phyloP scores from a whole-genome alignment of 768 basidiomycete genomes.

The Amanita rimosa region DNA sequence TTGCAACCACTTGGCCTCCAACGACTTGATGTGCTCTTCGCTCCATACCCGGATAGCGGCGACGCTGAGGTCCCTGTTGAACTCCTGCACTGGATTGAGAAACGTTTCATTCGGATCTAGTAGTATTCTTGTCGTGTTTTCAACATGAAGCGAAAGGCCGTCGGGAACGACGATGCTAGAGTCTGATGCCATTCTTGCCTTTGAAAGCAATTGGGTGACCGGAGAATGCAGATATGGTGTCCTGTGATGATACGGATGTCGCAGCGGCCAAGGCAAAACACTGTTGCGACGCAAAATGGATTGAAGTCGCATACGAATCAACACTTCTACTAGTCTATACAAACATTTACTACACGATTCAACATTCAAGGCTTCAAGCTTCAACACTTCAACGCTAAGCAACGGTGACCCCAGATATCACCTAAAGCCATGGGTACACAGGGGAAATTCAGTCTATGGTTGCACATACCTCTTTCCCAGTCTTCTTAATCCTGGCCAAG shows the following conservation, averaged over 20 bases:
- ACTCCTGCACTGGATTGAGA: slow-evolving; percentile 95
- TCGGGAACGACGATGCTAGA: slow-evolving; percentile 40
- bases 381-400: slow-evolving; percentile 13
- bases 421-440: slow-evolving; percentile 12
- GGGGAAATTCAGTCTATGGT: not conserved
- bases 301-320: slow-evolving; percentile 1
- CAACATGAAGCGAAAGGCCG: slow-evolving; percentile 69
- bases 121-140: slow-evolving; percentile 75
- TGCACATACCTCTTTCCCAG: slow-evolving; percentile 69
- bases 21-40: slow-evolving; percentile 52
- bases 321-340: too few species aligned
- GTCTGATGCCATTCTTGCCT: slow-evolving; percentile 14
- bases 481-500: slow-evolving; percentile 74
- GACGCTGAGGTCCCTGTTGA: slow-evolving; percentile 90
- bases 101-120: slow-evolving; percentile 80
- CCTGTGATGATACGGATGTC: not conserved
- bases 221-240: too few species aligned
- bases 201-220: not conserved
- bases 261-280: not conserved
- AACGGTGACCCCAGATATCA: slow-evolving; percentile 32
- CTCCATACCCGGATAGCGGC: slow-evolving; percentile 89
- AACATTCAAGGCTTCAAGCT: too few species aligned
- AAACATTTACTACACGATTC: too few species aligned
- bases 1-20: slow-evolving; percentile 49
- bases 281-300: not conserved